Evolutionary conservation across 352 stramenopile genomes (phyloP).

Genomic region (Phytophthora ohioensis): DNA sequence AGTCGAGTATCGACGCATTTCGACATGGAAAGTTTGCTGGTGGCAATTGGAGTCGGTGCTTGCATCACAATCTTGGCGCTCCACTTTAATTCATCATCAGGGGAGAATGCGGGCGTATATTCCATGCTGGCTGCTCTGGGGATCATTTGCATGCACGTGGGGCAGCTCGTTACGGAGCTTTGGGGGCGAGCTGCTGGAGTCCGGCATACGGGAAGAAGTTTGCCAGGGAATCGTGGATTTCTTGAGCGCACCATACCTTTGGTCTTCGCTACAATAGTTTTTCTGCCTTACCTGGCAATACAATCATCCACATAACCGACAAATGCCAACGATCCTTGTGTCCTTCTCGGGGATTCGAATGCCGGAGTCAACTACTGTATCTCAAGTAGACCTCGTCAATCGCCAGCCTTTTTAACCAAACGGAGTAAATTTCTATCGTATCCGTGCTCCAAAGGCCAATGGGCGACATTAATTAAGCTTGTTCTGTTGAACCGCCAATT

Average conservation of each 20-base stretch:
- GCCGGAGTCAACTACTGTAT: too few relatives aligned
- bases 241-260: conserved; percentile 7
- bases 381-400: too few relatives aligned
- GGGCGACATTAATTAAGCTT: too few relatives aligned
- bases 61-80: conserved; percentile 1
- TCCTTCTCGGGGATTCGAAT: too few relatives aligned
- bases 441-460: too few relatives aligned
- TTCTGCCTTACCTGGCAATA: conserved; percentile 6
- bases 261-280: not conserved
- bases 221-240: conserved; percentile 2
- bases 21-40: conserved; percentile 11
- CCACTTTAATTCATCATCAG: conserved; percentile 4
- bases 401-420: too few relatives aligned
- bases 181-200: conserved; percentile 6
- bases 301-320: not conserved
- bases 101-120: conserved; percentile 5
- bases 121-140: conserved; percentile 2
- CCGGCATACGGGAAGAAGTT: conserved; percentile 2
- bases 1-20: conserved; percentile 1
- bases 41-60: conserved; percentile 1
- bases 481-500: too few relatives aligned
- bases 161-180: not conserved
- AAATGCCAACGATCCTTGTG: too few relatives aligned
- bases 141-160: not conserved
- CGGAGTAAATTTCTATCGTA: too few relatives aligned